These are phyloP conservation scores for Pseudotulostoma volvatum DNA, from an alignment of 495 filamentous ascomycete species.

Conservation along the genomic window DNA sequence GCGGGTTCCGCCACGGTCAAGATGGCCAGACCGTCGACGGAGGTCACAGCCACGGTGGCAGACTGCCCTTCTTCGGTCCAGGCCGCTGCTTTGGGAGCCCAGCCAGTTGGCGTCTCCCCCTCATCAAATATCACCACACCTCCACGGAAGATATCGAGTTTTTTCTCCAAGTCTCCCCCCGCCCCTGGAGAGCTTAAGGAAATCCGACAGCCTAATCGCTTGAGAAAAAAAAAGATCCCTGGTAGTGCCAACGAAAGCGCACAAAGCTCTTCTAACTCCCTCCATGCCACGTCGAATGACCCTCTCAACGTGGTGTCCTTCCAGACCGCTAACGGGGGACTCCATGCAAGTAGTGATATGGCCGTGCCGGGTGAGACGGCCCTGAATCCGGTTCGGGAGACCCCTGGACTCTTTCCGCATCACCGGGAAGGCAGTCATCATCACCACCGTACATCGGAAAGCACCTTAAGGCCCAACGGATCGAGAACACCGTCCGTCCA, in stretches of 20 bases:
- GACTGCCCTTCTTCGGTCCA: slow-evolving; percentile 27
- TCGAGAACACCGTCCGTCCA: slow-evolving; percentile 56
- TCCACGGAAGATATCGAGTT: slow-evolving; percentile 42
- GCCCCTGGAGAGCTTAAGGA: slow-evolving; percentile 39
- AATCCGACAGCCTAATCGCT: slow-evolving; percentile 56
- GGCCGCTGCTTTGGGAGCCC: slow-evolving; percentile 4
- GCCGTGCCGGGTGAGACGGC: too few species aligned
- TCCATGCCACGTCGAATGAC: slow-evolving; percentile 27
- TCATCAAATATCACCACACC: slow-evolving; percentile 41
- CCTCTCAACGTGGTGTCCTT: slow-evolving; percentile 10
- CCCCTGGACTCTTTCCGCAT: not conserved
- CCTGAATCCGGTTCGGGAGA: not conserved
- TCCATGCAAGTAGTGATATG: too few species aligned
- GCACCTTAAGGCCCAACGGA: slow-evolving; percentile 40
- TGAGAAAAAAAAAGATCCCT: slow-evolving; percentile 66
- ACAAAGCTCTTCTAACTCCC: slow-evolving; percentile 66
- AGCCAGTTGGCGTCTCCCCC: slow-evolving; percentile 22
- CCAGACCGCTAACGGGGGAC: too few species aligned
- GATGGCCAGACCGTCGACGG: slow-evolving; percentile 5
- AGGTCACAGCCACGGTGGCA: slow-evolving; percentile 7
- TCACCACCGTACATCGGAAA: slow-evolving; percentile 20
- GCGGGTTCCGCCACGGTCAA: slow-evolving; percentile 11
- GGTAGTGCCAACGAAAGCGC: slow-evolving; percentile 64
- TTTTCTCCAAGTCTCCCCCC: slow-evolving; percentile 53
- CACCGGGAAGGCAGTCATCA: slow-evolving; percentile 9